phyloP scores from a whole-genome alignment of 2,329 filamentous ascomycete species.

The Metarhizium robertsii region DNA sequence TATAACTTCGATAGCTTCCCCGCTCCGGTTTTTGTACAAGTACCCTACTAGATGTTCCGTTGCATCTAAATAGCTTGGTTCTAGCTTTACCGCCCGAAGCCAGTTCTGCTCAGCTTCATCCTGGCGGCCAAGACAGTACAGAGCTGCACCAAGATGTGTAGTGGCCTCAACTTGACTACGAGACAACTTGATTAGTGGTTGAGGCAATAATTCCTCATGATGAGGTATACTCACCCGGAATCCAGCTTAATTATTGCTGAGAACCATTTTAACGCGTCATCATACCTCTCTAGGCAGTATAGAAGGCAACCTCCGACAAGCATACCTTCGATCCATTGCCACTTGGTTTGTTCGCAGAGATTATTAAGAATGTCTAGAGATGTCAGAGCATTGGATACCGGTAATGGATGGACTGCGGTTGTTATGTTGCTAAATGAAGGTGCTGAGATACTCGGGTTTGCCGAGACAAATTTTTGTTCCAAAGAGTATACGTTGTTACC shows the following conservation, averaged over 20 bases:
- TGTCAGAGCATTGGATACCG: constrained; percentile 46
- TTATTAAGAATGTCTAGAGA: constrained; percentile 64
- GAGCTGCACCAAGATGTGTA: constrained; percentile 83
- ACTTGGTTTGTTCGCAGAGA: constrained; percentile 69
- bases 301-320: constrained; percentile 83
- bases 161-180: constrained; percentile 80
- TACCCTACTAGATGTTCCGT: constrained; percentile 89
- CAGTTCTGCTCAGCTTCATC: constrained; percentile 81
- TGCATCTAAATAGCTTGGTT: constrained; percentile 86
- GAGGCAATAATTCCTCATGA: constrained; percentile 20
- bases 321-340: constrained; percentile 91
- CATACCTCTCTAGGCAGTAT: constrained; percentile 79
- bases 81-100: constrained; percentile 71
- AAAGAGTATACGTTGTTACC: background rate
- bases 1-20: constrained; percentile 81
- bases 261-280: constrained; percentile 68
- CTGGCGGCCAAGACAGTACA: constrained; percentile 73
- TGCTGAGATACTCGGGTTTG: background rate
- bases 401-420: constrained; percentile 20
- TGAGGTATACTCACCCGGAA: constrained; percentile 36
- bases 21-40: constrained; percentile 72
- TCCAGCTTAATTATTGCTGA: constrained; percentile 50
- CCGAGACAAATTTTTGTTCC: background rate
- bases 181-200: constrained; percentile 11
- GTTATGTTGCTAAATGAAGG: constrained; percentile 1